phyloP scores from a whole-genome alignment of 2,329 filamentous ascomycete species.

The Fusarium nisikadoi region DNA sequence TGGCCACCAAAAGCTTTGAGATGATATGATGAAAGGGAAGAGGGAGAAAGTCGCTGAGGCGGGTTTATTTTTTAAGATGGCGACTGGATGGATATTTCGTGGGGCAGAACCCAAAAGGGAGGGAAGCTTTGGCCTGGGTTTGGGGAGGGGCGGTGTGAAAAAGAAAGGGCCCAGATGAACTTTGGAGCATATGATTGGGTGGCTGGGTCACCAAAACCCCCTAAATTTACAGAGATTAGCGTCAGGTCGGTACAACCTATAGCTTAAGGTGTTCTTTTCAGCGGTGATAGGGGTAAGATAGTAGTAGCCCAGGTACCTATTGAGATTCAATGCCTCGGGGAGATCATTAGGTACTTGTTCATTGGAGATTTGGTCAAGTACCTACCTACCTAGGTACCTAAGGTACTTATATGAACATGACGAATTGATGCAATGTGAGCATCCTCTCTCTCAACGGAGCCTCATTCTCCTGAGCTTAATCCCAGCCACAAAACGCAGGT shows the following conservation, averaged over 20 bases:
- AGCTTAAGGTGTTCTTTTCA: conserved; percentile 29
- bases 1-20: conserved; percentile 39
- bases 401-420: background rate
- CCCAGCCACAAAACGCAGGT: conserved; percentile 35
- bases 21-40: conserved; percentile 26
- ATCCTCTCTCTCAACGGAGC: background rate
- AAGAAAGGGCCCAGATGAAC: conserved; percentile 12
- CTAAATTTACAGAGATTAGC: conserved; percentile 22
- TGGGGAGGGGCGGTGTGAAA: conserved; percentile 36
- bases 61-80: conserved; percentile 36
- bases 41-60: conserved; percentile 19
- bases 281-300: conserved; percentile 23
- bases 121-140: conserved; percentile 31
- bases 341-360: background rate
- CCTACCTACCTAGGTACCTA: too few relatives aligned
- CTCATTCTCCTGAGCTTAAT: background rate
- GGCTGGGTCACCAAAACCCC: background rate
- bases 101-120: conserved; percentile 32
- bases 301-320: background rate
- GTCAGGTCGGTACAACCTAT: background rate
- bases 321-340: conserved; percentile 19
- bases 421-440: background rate
- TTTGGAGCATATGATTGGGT: conserved; percentile 13
- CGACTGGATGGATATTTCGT: conserved; percentile 25
- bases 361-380: background rate